phyloP scores from a whole-genome alignment of 257 asterid genomes.

The Jaltomata sinuosa region DNA sequence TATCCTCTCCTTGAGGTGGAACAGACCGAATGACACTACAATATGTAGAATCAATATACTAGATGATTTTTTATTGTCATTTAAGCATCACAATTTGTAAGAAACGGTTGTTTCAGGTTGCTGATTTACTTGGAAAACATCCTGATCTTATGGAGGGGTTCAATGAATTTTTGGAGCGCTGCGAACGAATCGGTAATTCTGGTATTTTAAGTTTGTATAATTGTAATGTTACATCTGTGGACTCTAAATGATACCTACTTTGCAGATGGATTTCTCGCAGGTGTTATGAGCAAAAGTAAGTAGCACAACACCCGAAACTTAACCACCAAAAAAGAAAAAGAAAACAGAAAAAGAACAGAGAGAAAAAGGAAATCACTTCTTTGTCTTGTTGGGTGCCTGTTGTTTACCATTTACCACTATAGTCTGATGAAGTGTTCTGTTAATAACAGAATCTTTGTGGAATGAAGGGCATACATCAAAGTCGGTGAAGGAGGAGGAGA shows the following conservation, averaged over 20 bases:
- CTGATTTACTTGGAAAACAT: slow-evolving; percentile 62
- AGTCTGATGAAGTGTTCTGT: background rate
- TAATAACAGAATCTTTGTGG: slow-evolving; percentile 51
- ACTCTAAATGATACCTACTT: slow-evolving; percentile 20
- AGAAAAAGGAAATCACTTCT: background rate
- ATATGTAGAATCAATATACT: background rate
- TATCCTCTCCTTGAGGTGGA: background rate
- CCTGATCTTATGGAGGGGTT: slow-evolving; percentile 85
- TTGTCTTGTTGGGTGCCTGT: slow-evolving; percentile 9
- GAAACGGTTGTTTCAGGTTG: slow-evolving; percentile 37
- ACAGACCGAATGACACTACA: background rate
- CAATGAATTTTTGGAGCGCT: slow-evolving; percentile 62
- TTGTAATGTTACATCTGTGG: background rate
- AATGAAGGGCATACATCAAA: slow-evolving; percentile 57
- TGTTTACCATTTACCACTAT: slow-evolving; percentile 7
- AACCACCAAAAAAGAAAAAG: background rate
- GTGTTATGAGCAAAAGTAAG: slow-evolving; percentile 76
- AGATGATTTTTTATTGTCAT: background rate
- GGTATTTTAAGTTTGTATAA: slow-evolving; percentile 4
- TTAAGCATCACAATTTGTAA: background rate
- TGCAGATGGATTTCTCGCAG: slow-evolving; percentile 81
- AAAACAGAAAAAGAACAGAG: background rate
- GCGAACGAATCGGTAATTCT: slow-evolving; percentile 55
- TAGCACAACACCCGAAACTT: slow-evolving; percentile 3
- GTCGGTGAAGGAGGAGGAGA: slow-evolving; percentile 44